Base-by-base conservation (phyloP, 2,329 filamentous ascomycete genomes). In the Neurospora crassa region DNA sequence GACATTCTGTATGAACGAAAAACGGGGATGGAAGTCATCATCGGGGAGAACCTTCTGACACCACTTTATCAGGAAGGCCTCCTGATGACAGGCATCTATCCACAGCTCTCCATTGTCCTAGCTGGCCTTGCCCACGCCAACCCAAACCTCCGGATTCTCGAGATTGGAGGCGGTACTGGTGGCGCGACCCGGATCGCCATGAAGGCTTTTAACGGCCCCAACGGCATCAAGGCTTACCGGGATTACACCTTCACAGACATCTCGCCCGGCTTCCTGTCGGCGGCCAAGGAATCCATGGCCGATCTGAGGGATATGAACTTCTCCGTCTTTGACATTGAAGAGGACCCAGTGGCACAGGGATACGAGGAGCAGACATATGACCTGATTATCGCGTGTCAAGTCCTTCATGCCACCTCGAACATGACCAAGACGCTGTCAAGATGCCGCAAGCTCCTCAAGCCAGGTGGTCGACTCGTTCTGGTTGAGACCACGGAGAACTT, bases 231-330 rank as follows among this genome's bases (percentile, higher is more conserved):
- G 59, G 40, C 59, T 16, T 70, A 70, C 24, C 37, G 47, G 29
- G 41, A 41, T 34, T 71, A 71, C 70, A 68, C 67, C 41, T 79
- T 78, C 77, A 79, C 78, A 69, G 72, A 75, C 45, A 74, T 78
- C 11, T 74, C 76, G 29, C 40, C 76, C 16, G 77, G 74, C 20
- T 67, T 70, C 43, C 18, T 72, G n/a, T 71, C 73, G n/a, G 70
- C 70, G 7, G 74, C 73, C 20, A 69, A 69, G 20, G 70, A 71
- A 42, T 18, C 71, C 18, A 41, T 74, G 34, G 47, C 69, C 12
- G 71, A 72, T 20, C 74, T 70, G 45, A 69, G 72, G 37, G 74
- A 74, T 67, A 72, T 74, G 59, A 76, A 74, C 45, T 73, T 74
- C 47, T 40, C 71, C 20, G 72, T 74, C 70, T 53, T 75, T 11